These are phyloP conservation scores for Buddleja alternifolia DNA, from an alignment of 257 asterid species.

Conservation along the genomic window DNA sequence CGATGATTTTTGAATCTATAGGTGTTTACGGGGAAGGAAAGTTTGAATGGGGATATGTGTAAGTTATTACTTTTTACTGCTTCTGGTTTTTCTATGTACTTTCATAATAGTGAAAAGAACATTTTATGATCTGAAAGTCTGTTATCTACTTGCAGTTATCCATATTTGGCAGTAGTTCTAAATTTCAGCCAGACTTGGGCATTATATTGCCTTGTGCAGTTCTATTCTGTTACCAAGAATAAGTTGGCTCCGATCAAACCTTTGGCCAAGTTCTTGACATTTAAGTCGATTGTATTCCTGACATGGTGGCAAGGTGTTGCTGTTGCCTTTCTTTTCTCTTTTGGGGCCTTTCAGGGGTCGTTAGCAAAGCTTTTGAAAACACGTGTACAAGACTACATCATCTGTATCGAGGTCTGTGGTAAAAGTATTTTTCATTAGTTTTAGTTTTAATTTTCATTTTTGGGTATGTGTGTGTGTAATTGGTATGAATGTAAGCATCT, in stretches of 20 bases:
- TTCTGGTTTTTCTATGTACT: not conserved
- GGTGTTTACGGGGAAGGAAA: conserved; percentile 97
- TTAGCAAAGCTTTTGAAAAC: conserved; percentile 77
- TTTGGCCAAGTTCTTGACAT: conserved; percentile 92
- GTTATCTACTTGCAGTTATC: conserved; percentile 74
- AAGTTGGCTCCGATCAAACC: conserved; percentile 94
- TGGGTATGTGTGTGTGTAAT: not conserved
- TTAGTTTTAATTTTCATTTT: not conserved
- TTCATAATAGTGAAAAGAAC: not conserved
- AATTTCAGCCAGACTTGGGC: conserved; percentile 99
- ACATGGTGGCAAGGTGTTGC: conserved; percentile 99
- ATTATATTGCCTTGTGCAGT: conserved; percentile 93
- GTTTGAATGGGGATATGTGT: conserved; percentile 95
- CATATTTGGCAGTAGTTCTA: conserved; percentile 87
- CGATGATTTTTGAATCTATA: conserved; percentile 70
- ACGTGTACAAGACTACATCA: conserved; percentile 89
- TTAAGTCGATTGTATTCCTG: conserved; percentile 90
- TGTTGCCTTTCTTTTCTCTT: conserved; percentile 87
- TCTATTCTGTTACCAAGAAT: conserved; percentile 86
- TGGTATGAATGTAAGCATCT: conserved; percentile 1
- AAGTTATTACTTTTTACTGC: conserved; percentile 40
- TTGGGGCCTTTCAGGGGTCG: conserved; percentile 88
- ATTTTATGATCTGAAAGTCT: conserved; percentile 25
- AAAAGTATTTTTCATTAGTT: not conserved
- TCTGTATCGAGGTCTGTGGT: conserved; percentile 85